phyloP scores from a whole-genome alignment of 345 rosid species.

The Bruguiera sexangula region DNA sequence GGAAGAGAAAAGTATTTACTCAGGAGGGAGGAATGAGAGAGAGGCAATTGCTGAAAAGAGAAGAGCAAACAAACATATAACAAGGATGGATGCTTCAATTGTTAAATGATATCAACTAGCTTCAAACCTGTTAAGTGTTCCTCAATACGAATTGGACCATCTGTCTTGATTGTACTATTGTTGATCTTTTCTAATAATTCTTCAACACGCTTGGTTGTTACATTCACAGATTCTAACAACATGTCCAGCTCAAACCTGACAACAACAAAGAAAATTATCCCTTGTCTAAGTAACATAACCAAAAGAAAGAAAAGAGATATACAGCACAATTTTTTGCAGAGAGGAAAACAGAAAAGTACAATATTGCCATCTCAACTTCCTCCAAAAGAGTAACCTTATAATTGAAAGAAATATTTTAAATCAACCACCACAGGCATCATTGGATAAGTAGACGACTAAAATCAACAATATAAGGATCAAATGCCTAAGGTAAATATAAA shows the following conservation, averaged over 20 bases:
- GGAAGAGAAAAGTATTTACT: slow-evolving; percentile 13
- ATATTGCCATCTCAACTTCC: slow-evolving; percentile 6
- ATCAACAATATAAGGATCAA: neutral
- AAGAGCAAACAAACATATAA: slow-evolving; percentile 11
- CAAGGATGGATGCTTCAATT: slow-evolving; percentile 4
- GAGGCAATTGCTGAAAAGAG: neutral
- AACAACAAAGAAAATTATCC: slow-evolving; percentile 20
- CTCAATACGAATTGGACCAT: slow-evolving; percentile 56
- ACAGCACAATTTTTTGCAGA: neutral
- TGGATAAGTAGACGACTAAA: neutral
- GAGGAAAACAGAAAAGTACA: neutral
- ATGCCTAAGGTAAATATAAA: neutral
- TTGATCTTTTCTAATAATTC: slow-evolving; percentile 74
- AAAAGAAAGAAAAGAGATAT: slow-evolving; percentile 4
- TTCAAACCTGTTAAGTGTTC: slow-evolving; percentile 82
- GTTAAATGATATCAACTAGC: slow-evolving; percentile 12
- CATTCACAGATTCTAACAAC: slow-evolving; percentile 90
- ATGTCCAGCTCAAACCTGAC: slow-evolving; percentile 97
- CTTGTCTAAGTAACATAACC: slow-evolving; percentile 7
- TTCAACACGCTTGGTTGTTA: slow-evolving; percentile 77
- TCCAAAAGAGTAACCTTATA: neutral
- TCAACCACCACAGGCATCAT: neutral
- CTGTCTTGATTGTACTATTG: slow-evolving; percentile 54
- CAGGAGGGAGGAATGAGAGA: slow-evolving; percentile 5
- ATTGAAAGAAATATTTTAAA: neutral